Evolutionary conservation across 2,329 filamentous ascomycete species (phyloP).

Genomic region (Ceratocystis huliohia): DNA sequence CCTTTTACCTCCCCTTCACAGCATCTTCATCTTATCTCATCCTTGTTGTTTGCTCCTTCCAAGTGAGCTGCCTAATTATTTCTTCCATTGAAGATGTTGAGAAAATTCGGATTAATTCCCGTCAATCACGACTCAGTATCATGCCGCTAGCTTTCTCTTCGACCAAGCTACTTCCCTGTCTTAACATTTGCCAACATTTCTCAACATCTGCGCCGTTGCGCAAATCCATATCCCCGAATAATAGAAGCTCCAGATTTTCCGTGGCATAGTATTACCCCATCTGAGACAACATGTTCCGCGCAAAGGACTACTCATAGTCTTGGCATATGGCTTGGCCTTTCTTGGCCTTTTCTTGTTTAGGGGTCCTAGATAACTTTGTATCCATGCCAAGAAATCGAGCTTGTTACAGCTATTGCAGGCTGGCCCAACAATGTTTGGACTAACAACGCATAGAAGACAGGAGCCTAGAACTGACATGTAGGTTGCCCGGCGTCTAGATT

Average conservation of each 20-base stretch:
- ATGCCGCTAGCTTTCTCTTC: too few relatives aligned
- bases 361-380: background rate
- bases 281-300: background rate
- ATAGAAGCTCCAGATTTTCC: too few relatives aligned
- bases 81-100: too few relatives aligned
- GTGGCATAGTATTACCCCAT: background rate
- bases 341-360: background rate
- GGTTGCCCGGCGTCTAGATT: background rate
- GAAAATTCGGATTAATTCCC: too few relatives aligned
- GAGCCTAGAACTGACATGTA: background rate
- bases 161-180: too few relatives aligned
- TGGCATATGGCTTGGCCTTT: background rate
- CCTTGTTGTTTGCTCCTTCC: background rate
- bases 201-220: too few relatives aligned
- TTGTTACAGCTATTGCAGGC: slow-evolving; percentile 1
- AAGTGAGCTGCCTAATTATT: background rate
- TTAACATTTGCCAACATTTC: too few relatives aligned
- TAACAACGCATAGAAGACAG: background rate
- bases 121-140: too few relatives aligned
- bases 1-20: background rate
- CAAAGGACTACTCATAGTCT: background rate
- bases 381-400: background rate
- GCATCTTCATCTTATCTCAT: background rate
- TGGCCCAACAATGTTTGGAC: background rate
- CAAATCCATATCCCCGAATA: too few relatives aligned